These are phyloP conservation scores for Pythium oligandrum DNA, from an alignment of 352 stramenopile genomes.

Conservation along the genomic window DNA sequence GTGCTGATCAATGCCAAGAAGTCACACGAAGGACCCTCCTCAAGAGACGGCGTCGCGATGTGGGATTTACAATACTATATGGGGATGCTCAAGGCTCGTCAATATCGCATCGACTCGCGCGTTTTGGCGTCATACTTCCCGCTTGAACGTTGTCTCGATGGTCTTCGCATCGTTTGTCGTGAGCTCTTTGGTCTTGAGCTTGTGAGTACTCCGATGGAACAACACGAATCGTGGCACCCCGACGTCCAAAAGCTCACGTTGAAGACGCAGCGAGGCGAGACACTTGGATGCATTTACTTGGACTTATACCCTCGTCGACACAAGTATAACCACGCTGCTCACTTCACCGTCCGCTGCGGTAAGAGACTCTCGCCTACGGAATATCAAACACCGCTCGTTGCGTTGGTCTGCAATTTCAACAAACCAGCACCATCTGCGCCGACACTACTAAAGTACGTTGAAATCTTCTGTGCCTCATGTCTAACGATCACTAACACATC, in stretches of 20 bases:
- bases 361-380: conserved; percentile 36
- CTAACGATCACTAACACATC: not conserved
- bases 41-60: conserved; percentile 60
- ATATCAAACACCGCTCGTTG: conserved; percentile 95
- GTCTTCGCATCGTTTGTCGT: conserved; percentile 83
- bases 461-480: conserved; percentile 1
- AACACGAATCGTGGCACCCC: conserved; percentile 86
- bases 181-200: conserved; percentile 91
- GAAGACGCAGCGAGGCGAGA: conserved; percentile 38
- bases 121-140: conserved; percentile 88
- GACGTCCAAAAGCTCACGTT: conserved; percentile 90
- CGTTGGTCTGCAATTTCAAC: conserved; percentile 90
- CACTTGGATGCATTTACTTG: conserved; percentile 92
- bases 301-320: conserved; percentile 89
- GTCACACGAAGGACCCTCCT: conserved; percentile 36
- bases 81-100: conserved; percentile 74
- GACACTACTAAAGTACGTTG: conserved; percentile 61
- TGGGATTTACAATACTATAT: conserved; percentile 96
- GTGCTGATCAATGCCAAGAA: conserved; percentile 62
- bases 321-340: conserved; percentile 86
- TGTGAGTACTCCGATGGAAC: conserved; percentile 64
- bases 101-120: conserved; percentile 70
- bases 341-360: conserved; percentile 97
- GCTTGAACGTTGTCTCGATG: conserved; percentile 88
- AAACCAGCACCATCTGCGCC: conserved; percentile 65